Conservation (phyloP, 768 basidiomycete species). For the Russula virescens region DNA sequence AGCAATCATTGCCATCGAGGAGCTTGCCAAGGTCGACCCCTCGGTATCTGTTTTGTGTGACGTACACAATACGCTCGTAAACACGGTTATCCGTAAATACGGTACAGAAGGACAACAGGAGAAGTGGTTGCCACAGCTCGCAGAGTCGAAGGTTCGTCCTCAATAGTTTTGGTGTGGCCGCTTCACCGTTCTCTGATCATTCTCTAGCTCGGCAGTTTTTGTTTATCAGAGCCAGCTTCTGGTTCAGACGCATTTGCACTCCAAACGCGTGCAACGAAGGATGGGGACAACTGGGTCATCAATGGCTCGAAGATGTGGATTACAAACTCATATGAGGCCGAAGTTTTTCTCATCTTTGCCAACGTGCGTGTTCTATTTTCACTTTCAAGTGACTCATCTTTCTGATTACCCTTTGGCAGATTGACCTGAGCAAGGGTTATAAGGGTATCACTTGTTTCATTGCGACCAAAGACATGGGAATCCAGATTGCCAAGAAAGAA, state of each 20-base stretch:
- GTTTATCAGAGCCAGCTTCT: slow-evolving; percentile 85
- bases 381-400: neutral
- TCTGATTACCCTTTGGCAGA: slow-evolving; percentile 32
- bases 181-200: neutral
- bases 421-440: slow-evolving; percentile 90
- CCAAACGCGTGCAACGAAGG: slow-evolving; percentile 85
- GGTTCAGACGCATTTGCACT: slow-evolving; percentile 98
- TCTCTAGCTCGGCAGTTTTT: slow-evolving; percentile 87
- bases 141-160: slow-evolving; percentile 60
- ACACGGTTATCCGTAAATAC: slow-evolving; percentile 87
- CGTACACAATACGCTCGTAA: slow-evolving; percentile 97
- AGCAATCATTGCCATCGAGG: slow-evolving; percentile 95
- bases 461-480: slow-evolving; percentile 93
- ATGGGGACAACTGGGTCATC: slow-evolving; percentile 78
- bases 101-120: slow-evolving; percentile 80
- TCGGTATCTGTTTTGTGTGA: slow-evolving; percentile 96
- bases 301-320: slow-evolving; percentile 99
- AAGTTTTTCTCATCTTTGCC: slow-evolving; percentile 91
- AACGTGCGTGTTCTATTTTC: slow-evolving; percentile 50
- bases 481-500: slow-evolving; percentile 98
- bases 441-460: slow-evolving; percentile 99
- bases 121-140: slow-evolving; percentile 80
- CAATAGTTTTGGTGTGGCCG: neutral
- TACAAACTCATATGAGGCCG: slow-evolving; percentile 89
- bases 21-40: slow-evolving; percentile 93